A percentile compares a stretch with the other conserved stretches of the same genome.
Evolutionary conservation across 2,329 filamentous ascomycete species (phyloP).

Genomic region (Gyromitra esculenta): DNA sequence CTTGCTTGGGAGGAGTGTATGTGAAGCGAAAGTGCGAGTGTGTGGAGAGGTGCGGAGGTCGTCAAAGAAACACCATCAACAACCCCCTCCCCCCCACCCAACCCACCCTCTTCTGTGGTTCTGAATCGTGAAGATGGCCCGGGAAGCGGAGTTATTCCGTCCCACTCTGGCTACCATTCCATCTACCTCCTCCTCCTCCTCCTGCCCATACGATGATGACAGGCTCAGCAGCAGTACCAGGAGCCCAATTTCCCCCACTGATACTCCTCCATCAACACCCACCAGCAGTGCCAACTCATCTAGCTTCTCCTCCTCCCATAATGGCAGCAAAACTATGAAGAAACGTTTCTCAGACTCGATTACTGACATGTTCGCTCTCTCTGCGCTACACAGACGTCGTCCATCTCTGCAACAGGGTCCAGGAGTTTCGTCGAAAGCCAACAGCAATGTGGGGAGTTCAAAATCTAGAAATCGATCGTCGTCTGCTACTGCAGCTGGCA

Average conservation of each 20-base stretch:
- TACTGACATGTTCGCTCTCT: conserved; percentile 54
- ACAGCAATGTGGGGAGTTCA: conserved; percentile 51
- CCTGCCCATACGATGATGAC: conserved; percentile 29
- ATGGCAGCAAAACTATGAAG: conserved; percentile 53
- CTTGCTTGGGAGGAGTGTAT: conserved; percentile 45
- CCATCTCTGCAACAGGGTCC: conserved; percentile 54
- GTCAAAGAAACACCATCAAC: conserved; percentile 46
- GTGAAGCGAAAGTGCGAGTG: conserved; percentile 18
- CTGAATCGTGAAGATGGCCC: conserved; percentile 50
- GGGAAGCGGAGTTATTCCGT: conserved; percentile 45
- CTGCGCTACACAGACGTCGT: conserved; percentile 52
- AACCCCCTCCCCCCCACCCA: conserved; percentile 7
- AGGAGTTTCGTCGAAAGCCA: conserved; percentile 41
- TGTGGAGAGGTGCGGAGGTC: conserved; percentile 47
- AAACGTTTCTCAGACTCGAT: conserved; percentile 55
- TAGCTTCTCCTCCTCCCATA: conserved; percentile 50
- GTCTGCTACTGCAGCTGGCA: conserved; percentile 51
- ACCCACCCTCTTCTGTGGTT: conserved; percentile 35
- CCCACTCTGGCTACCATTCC: conserved; percentile 48
- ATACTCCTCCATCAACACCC: conserved; percentile 52
- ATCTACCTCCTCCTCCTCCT: conserved; percentile 17
- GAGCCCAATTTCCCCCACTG: conserved; percentile 47
- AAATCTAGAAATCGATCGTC: conserved; percentile 53
- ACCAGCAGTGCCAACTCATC: conserved; percentile 49
- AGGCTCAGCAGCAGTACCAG: conserved; percentile 38